These are phyloP conservation scores for Echria macrotheca DNA, from an alignment of 495 filamentous ascomycete species.

Conservation along the genomic window DNA sequence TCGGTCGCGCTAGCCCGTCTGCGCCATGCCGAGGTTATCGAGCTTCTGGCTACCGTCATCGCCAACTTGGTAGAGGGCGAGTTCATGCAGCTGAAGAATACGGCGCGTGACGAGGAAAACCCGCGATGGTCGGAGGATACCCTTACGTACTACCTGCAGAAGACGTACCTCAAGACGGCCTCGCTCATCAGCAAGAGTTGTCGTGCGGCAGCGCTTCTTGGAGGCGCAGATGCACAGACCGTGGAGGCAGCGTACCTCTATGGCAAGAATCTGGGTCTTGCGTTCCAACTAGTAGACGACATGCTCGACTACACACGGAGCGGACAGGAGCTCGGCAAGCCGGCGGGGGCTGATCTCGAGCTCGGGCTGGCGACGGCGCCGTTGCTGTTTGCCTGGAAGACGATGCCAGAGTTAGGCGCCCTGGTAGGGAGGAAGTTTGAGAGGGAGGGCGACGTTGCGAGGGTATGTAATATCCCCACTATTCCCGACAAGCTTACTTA, in stretches of 20 bases:
- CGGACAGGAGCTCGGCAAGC: constrained; percentile 82
- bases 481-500: constrained; percentile 9
- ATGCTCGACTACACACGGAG: constrained; percentile 94
- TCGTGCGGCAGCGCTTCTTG: constrained; percentile 80
- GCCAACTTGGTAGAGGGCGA: constrained; percentile 97
- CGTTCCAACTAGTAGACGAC: constrained; percentile 98
- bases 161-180: constrained; percentile 96
- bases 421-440: constrained; percentile 89
- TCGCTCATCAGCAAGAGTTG: constrained; percentile 94
- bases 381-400: constrained; percentile 92
- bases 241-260: constrained; percentile 89
- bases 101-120: constrained; percentile 73
- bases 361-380: constrained; percentile 94
- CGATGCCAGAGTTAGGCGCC: constrained; percentile 73
- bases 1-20: constrained; percentile 90
- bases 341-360: constrained; percentile 89
- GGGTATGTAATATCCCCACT: constrained; percentile 46
- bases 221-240: constrained; percentile 66
- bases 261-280: constrained; percentile 85
- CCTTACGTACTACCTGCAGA: constrained; percentile 92
- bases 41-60: constrained; percentile 91
- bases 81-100: constrained; percentile 99
- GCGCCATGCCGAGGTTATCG: constrained; percentile 87
- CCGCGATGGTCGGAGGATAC: constrained; percentile 81
- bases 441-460: constrained; percentile 74